Evolutionary conservation across 345 rosid genomes (phyloP).

Genomic region (Combretum micranthum): DNA sequence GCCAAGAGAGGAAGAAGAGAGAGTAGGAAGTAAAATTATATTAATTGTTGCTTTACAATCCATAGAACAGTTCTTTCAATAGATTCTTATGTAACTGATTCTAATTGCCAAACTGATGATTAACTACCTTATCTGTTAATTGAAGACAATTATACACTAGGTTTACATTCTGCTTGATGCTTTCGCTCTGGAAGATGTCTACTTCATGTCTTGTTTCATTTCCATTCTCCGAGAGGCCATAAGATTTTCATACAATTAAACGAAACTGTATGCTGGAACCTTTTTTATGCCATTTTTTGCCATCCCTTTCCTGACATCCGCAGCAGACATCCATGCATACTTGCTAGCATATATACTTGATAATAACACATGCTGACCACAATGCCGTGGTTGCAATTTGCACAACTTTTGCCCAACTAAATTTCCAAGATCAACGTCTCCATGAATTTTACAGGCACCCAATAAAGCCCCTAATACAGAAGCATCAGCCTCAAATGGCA

Average conservation of each 20-base stretch:
- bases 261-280: slow-evolving; percentile 43
- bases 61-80: no score
- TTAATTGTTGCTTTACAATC: no score
- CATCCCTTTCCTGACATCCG: slow-evolving; percentile 43
- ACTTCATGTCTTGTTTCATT: no score
- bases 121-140: no score
- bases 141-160: no score
- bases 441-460: slow-evolving; percentile 67
- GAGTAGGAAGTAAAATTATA: no score
- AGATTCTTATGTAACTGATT: no score
- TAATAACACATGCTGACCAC: slow-evolving; percentile 44
- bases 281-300: slow-evolving; percentile 33
- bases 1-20: no score
- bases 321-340: slow-evolving; percentile 48
- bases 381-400: slow-evolving; percentile 38
- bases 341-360: slow-evolving; percentile 40
- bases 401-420: slow-evolving; percentile 42
- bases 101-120: no score
- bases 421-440: slow-evolving; percentile 38
- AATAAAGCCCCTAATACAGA: slow-evolving; percentile 62
- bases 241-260: not conserved
- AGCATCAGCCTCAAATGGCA: slow-evolving; percentile 63
- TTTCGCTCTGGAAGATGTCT: no score
- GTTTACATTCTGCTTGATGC: no score
- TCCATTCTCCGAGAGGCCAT: no score